Percentiles rank a stretch among this genome's conserved stretches.
Conservation (phyloP, 371 early-diverging fungal genomes). For the Actinomucor elegans region DNA sequence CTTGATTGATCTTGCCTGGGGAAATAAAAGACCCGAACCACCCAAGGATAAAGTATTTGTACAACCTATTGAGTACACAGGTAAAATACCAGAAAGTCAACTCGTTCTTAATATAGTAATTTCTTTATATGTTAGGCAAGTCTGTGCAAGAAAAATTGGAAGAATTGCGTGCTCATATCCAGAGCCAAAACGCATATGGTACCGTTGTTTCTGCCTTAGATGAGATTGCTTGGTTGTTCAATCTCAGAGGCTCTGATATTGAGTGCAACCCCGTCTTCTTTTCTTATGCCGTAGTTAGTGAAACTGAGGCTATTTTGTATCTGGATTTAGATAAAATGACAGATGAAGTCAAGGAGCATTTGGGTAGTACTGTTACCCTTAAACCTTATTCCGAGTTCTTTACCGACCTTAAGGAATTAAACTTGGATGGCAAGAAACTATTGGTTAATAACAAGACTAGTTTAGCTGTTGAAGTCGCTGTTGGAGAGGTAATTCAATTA, state of each 20-base stretch:
- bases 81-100: conserved; percentile 31
- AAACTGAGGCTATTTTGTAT: conserved; percentile 72
- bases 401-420: conserved; percentile 58
- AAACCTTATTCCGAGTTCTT: conserved; percentile 79
- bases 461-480: conserved; percentile 69
- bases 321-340: conserved; percentile 76
- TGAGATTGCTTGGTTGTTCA: conserved; percentile 97
- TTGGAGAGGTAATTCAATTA: conserved; percentile 43
- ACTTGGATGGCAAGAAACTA: conserved; percentile 23
- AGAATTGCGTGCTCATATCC: conserved; percentile 59
- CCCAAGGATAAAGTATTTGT: conserved; percentile 67
- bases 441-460: conserved; percentile 66
- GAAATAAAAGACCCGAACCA: conserved; percentile 62
- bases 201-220: conserved; percentile 85
- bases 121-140: conserved; percentile 21
- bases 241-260: conserved; percentile 97
- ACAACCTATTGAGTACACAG: conserved; percentile 75
- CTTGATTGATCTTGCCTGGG: conserved; percentile 88
- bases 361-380: conserved; percentile 46
- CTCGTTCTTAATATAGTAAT: conserved; percentile 1
- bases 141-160: conserved; percentile 60
- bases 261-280: conserved; percentile 99
- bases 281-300: conserved; percentile 84
- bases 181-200: conserved; percentile 68
- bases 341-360: conserved; percentile 53